Evolutionary conservation across 257 asterid genomes (phyloP).

Genomic region (Solanum paucissectum): DNA sequence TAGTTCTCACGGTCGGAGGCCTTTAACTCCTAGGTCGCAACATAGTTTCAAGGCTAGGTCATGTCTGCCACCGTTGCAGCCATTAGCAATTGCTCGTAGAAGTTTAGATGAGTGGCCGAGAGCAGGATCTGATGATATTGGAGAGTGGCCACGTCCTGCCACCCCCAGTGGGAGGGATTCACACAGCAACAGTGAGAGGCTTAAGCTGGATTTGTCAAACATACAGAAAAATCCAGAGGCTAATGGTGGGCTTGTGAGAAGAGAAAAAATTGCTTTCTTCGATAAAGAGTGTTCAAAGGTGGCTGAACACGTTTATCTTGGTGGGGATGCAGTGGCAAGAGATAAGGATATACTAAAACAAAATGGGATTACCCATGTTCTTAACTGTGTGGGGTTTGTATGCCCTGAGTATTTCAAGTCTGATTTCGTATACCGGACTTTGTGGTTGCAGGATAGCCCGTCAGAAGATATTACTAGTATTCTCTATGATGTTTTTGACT

Average conservation of each 20-base stretch:
- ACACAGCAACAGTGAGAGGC: constrained; percentile 23
- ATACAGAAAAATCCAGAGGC: constrained; percentile 23
- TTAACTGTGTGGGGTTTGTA: constrained; percentile 44
- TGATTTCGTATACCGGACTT: constrained; percentile 33
- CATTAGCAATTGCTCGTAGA: constrained; percentile 39
- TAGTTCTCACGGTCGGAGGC: constrained; percentile 17
- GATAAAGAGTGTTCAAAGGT: constrained; percentile 45
- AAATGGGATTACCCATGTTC: constrained; percentile 35
- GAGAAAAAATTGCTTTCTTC: constrained; percentile 38
- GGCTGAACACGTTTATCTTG: constrained; percentile 35
- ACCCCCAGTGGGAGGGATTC: constrained; percentile 38
- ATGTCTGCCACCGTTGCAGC: constrained; percentile 39
- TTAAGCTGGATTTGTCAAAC: constrained; percentile 44
- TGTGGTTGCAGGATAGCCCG: constrained; percentile 54
- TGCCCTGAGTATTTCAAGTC: constrained; percentile 40
- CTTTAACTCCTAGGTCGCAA: constrained; percentile 33
- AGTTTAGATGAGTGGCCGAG: constrained; percentile 53
- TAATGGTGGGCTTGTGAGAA: constrained; percentile 31
- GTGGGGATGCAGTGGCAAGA: constrained; percentile 43
- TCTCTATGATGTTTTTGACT: constrained; percentile 46
- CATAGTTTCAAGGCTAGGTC: constrained; percentile 37
- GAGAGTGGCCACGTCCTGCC: constrained; percentile 41
- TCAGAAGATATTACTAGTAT: constrained; percentile 50
- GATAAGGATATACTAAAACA: constrained; percentile 35
- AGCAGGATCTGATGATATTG: constrained; percentile 50